Percentiles rank a stretch among this genome's conserved stretches.
phyloP scores from a whole-genome alignment of 371 early-diverging fungal genomes.

The Mucor racemosus region DNA sequence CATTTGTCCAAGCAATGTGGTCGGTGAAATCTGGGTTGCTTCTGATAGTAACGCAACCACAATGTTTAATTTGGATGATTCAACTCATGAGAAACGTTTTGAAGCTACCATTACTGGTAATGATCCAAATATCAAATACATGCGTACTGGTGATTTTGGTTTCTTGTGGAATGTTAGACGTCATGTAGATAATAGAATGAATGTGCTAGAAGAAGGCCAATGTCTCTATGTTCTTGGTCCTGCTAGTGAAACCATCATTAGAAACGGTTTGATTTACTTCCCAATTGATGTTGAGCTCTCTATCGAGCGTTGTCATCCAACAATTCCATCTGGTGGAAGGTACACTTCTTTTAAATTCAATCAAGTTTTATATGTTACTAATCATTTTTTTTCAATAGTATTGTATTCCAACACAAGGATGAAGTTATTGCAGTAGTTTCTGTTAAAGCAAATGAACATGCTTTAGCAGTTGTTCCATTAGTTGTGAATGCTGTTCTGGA shows the following conservation, averaged over 20 bases:
- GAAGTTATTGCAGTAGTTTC: conserved; percentile 61
- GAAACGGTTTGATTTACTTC: conserved; percentile 76
- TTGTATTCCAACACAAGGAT: conserved; percentile 57
- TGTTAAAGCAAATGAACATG: conserved; percentile 53
- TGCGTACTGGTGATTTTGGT: conserved; percentile 85
- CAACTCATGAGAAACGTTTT: conserved; percentile 33
- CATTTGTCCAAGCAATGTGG: conserved; percentile 69
- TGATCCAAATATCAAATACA: conserved; percentile 69
- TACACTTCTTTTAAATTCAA: conserved; percentile 10
- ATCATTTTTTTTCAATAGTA: conserved; percentile 17
- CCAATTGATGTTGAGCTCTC: conserved; percentile 76
- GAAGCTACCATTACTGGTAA: conserved; percentile 64
- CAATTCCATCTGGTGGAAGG: conserved; percentile 58
- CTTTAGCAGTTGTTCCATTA: conserved; percentile 57
- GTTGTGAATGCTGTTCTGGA: conserved; percentile 75
- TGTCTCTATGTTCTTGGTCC: conserved; percentile 81
- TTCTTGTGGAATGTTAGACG: conserved; percentile 74
- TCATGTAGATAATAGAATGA: conserved; percentile 35
- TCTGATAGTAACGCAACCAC: conserved; percentile 66
- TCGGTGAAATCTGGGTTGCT: conserved; percentile 91
- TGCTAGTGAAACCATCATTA: conserved; percentile 70
- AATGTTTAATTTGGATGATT: conserved; percentile 39
- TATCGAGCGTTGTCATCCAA: conserved; percentile 66
- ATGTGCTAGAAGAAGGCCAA: conserved; percentile 63
- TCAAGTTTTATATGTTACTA: not conserved